Evolutionary conservation across 2,329 filamentous ascomycete species (phyloP), one percentile per base, ranked within the genome.

Genomic region (Trematosphaeria pertusa): DNA sequence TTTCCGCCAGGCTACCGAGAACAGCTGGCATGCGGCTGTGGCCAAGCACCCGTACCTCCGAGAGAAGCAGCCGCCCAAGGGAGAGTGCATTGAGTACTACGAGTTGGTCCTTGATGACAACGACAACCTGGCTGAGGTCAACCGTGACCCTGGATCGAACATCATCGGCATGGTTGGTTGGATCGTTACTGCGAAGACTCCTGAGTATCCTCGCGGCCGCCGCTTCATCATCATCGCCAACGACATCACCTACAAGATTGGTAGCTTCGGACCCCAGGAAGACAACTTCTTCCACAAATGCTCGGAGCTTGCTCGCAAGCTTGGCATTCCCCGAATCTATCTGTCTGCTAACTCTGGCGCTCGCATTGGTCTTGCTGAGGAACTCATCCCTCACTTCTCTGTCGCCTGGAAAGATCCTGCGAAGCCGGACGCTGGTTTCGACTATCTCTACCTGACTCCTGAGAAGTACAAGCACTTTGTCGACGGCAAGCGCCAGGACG

Each of bases 231-330:
- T 99, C 57, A 87, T 99, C 54, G 92, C 94, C 81, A 99, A 99
- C 82, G 94, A 99, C 70, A 99, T 99, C 73, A 99, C 94, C 14
- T 97, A 91, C 83, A 95, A 95, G 82, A 99, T 97, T 72, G 94
- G 94, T 67, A 96, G 91, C 2, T 99, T 99, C 72, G 94, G 94
- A 41, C 94, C 94, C 31, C 87, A 88, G 76, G 94, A 99, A 78
- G 94, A 99, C 75, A 88, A 89, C 64, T 99, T 96, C 85, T 99
- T 99, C 86, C 83, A 95, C 82, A 97, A 97, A 82, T 99, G 94
- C 79, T 97, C 94, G 8, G 92, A 99, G 75, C 82, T 97, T 58
- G 94, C 94, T 53, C 87, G 92, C 64, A 93, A 91, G 80, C 81
- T 97, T 52, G 94, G 94, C 30, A 96, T 99, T 65, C 94, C 94